These are phyloP conservation scores for Russula foetens DNA, from an alignment of 768 basidiomycete genomes.

Conservation along the genomic window DNA sequence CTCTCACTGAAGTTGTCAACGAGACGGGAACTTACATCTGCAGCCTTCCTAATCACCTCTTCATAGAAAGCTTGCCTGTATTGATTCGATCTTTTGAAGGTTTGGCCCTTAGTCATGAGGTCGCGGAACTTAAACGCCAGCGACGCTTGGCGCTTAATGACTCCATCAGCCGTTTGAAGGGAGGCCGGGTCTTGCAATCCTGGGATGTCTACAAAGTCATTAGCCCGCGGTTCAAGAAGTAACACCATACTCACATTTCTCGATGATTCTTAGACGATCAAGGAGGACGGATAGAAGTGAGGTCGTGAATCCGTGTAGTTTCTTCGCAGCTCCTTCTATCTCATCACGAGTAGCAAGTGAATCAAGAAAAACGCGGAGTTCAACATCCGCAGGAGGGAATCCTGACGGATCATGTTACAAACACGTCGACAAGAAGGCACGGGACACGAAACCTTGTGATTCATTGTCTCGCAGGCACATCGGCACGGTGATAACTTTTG, in stretches of 20 bases:
- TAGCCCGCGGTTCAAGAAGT: neutral
- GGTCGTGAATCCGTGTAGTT: neutral
- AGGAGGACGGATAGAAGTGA: neutral
- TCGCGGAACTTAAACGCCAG: neutral
- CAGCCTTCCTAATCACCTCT: neutral
- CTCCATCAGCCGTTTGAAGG: neutral
- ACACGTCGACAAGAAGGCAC: neutral
- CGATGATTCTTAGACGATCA: neutral
- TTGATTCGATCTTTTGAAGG: neutral
- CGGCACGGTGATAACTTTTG: neutral
- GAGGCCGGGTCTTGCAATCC: no score
- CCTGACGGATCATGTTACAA: neutral
- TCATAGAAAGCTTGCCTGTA: neutral
- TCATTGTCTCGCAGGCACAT: neutral
- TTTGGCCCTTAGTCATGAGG: neutral
- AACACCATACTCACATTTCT: no score
- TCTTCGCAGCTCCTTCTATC: neutral
- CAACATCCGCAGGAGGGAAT: neutral
- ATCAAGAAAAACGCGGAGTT: neutral
- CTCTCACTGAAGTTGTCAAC: neutral
- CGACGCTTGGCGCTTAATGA: neutral
- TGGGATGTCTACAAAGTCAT: neutral
- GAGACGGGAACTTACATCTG: neutral
- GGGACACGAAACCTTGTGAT: neutral
- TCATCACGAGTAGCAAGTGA: neutral